These are phyloP conservation scores for Debaryomyces subglobosus DNA, from an alignment of 1,139 yeast genomes.

Conservation along the genomic window DNA sequence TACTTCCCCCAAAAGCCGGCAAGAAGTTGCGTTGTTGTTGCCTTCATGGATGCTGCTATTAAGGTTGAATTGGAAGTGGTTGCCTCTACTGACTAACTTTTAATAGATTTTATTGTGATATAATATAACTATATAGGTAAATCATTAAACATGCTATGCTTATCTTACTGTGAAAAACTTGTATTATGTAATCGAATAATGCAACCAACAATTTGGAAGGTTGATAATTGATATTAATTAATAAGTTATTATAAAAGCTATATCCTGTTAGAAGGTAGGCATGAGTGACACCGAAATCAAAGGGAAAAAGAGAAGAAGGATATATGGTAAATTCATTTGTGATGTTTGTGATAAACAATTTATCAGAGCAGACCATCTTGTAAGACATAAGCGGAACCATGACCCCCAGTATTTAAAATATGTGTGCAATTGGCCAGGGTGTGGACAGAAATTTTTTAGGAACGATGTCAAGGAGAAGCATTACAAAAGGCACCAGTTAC, in stretches of 20 bases:
- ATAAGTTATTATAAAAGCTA: background rate
- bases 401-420: constrained; percentile 28
- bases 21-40: constrained; percentile 53
- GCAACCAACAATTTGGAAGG: constrained; percentile 1
- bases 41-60: constrained; percentile 39
- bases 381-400: constrained; percentile 44
- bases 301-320: constrained; percentile 14
- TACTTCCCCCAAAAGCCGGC: constrained; percentile 56
- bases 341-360: constrained; percentile 35
- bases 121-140: background rate
- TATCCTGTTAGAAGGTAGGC: background rate
- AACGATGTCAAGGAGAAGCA: constrained; percentile 42
- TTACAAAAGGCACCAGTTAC: constrained; percentile 28
- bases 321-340: constrained; percentile 20
- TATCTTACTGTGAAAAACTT: background rate
- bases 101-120: background rate
- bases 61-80: constrained; percentile 41
- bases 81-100: constrained; percentile 29
- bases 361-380: constrained; percentile 40
- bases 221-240: background rate
- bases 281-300: background rate
- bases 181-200: constrained; percentile 5
- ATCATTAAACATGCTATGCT: background rate
- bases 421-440: constrained; percentile 37
- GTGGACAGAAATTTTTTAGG: constrained; percentile 40